Conservation (phyloP, 768 basidiomycete genomes). For the Pisolithus marmoratus region DNA sequence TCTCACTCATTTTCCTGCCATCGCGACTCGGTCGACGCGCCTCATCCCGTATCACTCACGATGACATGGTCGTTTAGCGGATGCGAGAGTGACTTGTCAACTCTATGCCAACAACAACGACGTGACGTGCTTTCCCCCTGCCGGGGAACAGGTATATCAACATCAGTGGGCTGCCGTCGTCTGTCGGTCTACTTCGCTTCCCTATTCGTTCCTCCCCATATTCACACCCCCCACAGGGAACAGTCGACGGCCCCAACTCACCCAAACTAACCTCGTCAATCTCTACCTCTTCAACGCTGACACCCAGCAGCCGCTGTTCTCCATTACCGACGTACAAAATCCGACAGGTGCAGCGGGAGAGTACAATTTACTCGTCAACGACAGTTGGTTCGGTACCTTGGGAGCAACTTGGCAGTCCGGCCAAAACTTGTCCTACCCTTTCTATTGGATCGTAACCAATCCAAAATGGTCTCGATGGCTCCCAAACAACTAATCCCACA, state of each 20-base stretch:
- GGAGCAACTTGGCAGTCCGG: slow-evolving; percentile 45
- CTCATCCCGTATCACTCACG: slow-evolving; percentile 6
- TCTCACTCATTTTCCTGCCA: background rate
- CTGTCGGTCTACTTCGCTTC: slow-evolving; percentile 48
- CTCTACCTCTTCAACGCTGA: slow-evolving; percentile 77
- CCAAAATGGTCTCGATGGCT: slow-evolving; percentile 50
- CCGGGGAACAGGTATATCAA: slow-evolving; percentile 56
- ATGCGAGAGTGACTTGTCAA: slow-evolving; percentile 47
- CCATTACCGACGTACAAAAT: slow-evolving; percentile 41
- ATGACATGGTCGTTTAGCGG: slow-evolving; percentile 10
- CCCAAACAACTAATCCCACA: slow-evolving; percentile 58
- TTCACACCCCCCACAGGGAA: slow-evolving; percentile 52
- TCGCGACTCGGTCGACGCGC: slow-evolving; percentile 4
- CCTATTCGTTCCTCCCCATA: slow-evolving; percentile 5
- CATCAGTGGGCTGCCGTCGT: slow-evolving; percentile 72
- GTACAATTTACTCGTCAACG: slow-evolving; percentile 55
- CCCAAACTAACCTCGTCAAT: slow-evolving; percentile 60
- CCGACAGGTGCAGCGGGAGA: slow-evolving; percentile 52
- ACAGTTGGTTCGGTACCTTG: slow-evolving; percentile 63
- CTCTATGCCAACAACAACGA: slow-evolving; percentile 60
- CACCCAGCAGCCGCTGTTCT: slow-evolving; percentile 44
- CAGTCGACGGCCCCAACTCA: slow-evolving; percentile 58
- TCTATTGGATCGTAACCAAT: slow-evolving; percentile 76
- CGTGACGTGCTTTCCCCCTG: slow-evolving; percentile 70
- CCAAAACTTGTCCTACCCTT: slow-evolving; percentile 56